phyloP scores from a whole-genome alignment of 106 monocot genomes.

The Hemerocallis citrina region DNA sequence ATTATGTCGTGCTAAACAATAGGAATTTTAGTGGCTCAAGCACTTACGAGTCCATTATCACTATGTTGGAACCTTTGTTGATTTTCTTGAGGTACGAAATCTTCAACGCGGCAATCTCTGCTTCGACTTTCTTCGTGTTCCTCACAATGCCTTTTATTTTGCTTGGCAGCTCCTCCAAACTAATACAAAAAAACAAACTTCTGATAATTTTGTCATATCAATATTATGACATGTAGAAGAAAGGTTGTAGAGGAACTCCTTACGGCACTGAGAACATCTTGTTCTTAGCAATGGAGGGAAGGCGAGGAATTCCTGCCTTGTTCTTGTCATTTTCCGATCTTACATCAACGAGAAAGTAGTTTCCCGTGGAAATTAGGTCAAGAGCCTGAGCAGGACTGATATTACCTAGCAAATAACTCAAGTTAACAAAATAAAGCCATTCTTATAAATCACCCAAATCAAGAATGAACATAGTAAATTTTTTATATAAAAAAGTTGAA shows the following conservation, averaged over 20 bases:
- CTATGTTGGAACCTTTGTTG: slow-evolving; percentile 58
- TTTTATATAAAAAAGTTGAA: no score
- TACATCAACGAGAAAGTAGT: slow-evolving; percentile 69
- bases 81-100: slow-evolving; percentile 77
- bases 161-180: slow-evolving; percentile 78
- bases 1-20: no score
- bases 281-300: slow-evolving; percentile 69
- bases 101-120: slow-evolving; percentile 75
- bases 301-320: slow-evolving; percentile 73
- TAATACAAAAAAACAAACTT: slow-evolving; percentile 23
- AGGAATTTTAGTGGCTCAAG: not conserved
- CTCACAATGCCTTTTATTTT: slow-evolving; percentile 63
- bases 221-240: not conserved
- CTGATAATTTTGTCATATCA: not conserved
- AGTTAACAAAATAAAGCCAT: slow-evolving; percentile 1
- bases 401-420: slow-evolving; percentile 35
- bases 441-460: no score
- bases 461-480: no score
- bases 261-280: slow-evolving; percentile 85
- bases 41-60: slow-evolving; percentile 83
- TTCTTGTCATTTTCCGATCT: slow-evolving; percentile 80
- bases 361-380: slow-evolving; percentile 51
- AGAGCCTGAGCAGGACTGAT: slow-evolving; percentile 76
- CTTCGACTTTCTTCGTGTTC: slow-evolving; percentile 65
- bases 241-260: not conserved